Conservation (phyloP, 2,329 filamentous ascomycete genomes). For the Exophiala xenobiotica region DNA sequence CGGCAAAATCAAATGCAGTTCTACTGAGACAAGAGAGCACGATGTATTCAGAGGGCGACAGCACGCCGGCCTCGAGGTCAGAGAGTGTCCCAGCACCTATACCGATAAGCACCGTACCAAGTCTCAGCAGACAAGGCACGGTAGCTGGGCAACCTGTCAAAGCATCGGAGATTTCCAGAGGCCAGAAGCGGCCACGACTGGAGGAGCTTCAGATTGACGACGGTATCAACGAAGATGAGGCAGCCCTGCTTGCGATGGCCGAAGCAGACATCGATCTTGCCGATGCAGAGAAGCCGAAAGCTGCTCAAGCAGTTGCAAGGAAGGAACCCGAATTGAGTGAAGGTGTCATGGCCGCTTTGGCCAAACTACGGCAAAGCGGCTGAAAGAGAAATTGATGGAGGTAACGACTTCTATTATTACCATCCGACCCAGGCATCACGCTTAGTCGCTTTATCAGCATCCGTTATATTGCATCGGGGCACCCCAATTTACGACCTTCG, state of each 20-base stretch:
- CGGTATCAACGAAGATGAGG: constrained; percentile 49
- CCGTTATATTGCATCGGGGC: no score
- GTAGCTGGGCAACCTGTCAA: constrained; percentile 18
- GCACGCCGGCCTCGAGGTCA: constrained; percentile 31
- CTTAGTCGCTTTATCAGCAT: not conserved
- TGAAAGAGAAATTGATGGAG: constrained; percentile 7
- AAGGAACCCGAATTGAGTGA: constrained; percentile 48
- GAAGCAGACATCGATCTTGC: constrained; percentile 26
- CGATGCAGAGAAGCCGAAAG: constrained; percentile 10
- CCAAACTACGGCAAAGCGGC: constrained; percentile 50
- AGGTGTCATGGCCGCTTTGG: constrained; percentile 59
- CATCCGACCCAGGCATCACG: not conserved
- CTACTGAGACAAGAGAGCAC: constrained; percentile 26
- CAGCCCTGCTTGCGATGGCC: constrained; percentile 39
- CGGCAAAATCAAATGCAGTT: constrained; percentile 55
- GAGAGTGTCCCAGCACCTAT: constrained; percentile 31
- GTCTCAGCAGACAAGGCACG: constrained; percentile 13
- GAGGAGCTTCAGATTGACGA: constrained; percentile 28
- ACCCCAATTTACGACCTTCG: no score
- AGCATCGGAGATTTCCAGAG: constrained; percentile 8
- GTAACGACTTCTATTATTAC: not conserved
- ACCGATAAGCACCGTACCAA: constrained; percentile 32
- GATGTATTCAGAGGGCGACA: constrained; percentile 16
- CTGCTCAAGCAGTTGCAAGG: constrained; percentile 28
- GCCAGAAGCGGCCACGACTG: constrained; percentile 23